phyloP scores from a whole-genome alignment of 1,284 basidiomycete species.

The Clitocybe nebularis region DNA sequence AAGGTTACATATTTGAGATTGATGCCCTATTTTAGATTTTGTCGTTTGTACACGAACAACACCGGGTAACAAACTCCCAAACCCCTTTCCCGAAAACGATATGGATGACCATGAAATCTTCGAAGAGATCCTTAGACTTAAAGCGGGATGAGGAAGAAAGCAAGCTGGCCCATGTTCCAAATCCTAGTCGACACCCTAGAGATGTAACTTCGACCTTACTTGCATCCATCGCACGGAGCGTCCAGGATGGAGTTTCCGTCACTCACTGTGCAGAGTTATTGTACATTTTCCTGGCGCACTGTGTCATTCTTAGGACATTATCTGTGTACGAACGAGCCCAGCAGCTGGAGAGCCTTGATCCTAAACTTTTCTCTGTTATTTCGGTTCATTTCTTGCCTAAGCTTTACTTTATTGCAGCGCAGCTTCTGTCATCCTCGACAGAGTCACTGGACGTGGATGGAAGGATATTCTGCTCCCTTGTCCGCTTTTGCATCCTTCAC shows the following conservation, averaged over 20 bases:
- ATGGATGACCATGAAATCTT: constrained; percentile 1
- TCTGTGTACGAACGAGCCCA: constrained; percentile 43
- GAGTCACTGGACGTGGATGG: constrained; percentile 45
- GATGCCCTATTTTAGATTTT: constrained; percentile 19
- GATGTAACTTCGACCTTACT: neutral
- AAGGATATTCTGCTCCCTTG: constrained; percentile 41
- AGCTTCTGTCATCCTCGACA: constrained; percentile 18
- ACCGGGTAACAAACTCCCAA: neutral
- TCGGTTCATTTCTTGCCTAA: constrained; percentile 34
- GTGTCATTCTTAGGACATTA: constrained; percentile 36
- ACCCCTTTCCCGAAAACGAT: constrained; percentile 1
- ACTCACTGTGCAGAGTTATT: constrained; percentile 18
- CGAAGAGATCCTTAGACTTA: neutral
- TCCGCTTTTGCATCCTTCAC: constrained; percentile 31
- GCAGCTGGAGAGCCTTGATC: constrained; percentile 23
- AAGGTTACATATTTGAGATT: neutral
- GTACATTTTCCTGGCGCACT: constrained; percentile 34
- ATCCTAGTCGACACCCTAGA: neutral
- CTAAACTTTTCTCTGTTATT: constrained; percentile 27
- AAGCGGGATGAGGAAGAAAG: too few species aligned
- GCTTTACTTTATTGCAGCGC: constrained; percentile 30
- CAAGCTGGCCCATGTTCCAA: neutral
- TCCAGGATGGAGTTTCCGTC: constrained; percentile 1
- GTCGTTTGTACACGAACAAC: constrained; percentile 25
- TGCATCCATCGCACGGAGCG: neutral